These are phyloP conservation scores for Amoeboaphelidium protococcarum DNA, from an alignment of 371 early-diverging fungal species.

Conservation along the genomic window DNA sequence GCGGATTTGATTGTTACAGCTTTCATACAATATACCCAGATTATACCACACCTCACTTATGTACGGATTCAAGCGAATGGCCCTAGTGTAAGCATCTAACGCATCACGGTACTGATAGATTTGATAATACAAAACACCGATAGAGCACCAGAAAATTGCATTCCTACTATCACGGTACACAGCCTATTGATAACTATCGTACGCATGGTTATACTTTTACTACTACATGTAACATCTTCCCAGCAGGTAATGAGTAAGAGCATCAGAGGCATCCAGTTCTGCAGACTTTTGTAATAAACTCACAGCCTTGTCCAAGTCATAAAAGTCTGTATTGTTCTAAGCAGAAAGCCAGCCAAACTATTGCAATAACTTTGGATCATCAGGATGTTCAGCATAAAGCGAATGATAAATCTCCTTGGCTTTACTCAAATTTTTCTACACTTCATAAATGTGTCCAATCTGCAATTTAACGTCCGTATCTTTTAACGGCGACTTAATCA, in stretches of 20 bases:
- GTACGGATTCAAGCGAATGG: conserved; percentile 73
- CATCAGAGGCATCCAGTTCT: conserved; percentile 57
- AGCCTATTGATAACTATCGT: conserved; percentile 92
- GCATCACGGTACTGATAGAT: conserved; percentile 57
- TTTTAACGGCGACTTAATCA: conserved; percentile 74
- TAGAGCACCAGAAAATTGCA: conserved; percentile 94
- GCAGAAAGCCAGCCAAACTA: conserved; percentile 85
- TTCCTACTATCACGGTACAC: conserved; percentile 82
- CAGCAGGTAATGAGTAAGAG: conserved; percentile 80
- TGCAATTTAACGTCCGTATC: conserved; percentile 92
- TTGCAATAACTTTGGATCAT: conserved; percentile 80
- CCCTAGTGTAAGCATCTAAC: conserved; percentile 83
- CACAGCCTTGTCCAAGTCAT: conserved; percentile 56
- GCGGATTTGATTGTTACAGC: conserved; percentile 78
- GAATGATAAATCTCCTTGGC: conserved; percentile 88
- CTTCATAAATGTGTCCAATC: conserved; percentile 87
- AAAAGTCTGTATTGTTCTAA: conserved; percentile 52
- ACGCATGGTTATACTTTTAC: conserved; percentile 80
- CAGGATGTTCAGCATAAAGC: conserved; percentile 59
- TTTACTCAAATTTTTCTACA: conserved; percentile 44
- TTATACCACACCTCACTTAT: conserved; percentile 92
- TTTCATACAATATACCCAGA: conserved; percentile 84
- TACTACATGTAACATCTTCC: conserved; percentile 91
- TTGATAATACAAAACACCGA: conserved; percentile 89
- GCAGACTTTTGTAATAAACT: conserved; percentile 50